phyloP scores from a whole-genome alignment of 345 rosid species.

The Salix udensis region DNA sequence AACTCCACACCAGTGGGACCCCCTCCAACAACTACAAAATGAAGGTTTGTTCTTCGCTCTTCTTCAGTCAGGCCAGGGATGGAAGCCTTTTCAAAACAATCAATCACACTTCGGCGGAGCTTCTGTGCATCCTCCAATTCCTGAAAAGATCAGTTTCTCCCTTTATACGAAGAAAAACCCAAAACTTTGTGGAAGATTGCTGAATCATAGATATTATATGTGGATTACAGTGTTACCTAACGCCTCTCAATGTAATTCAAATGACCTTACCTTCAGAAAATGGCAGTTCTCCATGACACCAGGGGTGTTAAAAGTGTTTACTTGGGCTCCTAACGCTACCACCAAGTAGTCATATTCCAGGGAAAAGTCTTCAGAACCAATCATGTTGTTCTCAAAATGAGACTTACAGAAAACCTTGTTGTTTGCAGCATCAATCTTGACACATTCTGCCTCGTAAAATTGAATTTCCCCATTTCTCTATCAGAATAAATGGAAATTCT shows the following conservation, averaged over 20 bases:
- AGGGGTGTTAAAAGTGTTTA: constrained; percentile 85
- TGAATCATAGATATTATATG: background rate
- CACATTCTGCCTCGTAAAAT: constrained; percentile 85
- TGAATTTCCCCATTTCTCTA: constrained; percentile 76
- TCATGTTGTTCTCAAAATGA: constrained; percentile 45
- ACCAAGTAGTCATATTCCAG: constrained; percentile 86
- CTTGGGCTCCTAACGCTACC: constrained; percentile 87
- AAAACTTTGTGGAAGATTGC: constrained; percentile 4
- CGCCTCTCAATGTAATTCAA: background rate
- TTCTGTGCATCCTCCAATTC: constrained; percentile 96
- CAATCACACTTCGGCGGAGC: constrained; percentile 73
- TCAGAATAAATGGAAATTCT: background rate
- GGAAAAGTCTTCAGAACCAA: constrained; percentile 54
- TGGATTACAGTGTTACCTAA: background rate
- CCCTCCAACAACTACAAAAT: constrained; percentile 93
- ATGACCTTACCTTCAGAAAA: constrained; percentile 68
- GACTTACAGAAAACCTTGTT: constrained; percentile 55
- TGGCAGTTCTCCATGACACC: constrained; percentile 94
- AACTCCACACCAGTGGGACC: constrained; percentile 99
- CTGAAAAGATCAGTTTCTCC: constrained; percentile 32
- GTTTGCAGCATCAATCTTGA: constrained; percentile 72
- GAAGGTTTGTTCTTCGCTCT: constrained; percentile 69
- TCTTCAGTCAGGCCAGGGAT: constrained; percentile 86
- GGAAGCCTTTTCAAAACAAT: constrained; percentile 84
- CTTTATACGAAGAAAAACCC: constrained; percentile 1